Conservation (phyloP, 2,329 filamentous ascomycete species). For the Trichophyton verrucosum region DNA sequence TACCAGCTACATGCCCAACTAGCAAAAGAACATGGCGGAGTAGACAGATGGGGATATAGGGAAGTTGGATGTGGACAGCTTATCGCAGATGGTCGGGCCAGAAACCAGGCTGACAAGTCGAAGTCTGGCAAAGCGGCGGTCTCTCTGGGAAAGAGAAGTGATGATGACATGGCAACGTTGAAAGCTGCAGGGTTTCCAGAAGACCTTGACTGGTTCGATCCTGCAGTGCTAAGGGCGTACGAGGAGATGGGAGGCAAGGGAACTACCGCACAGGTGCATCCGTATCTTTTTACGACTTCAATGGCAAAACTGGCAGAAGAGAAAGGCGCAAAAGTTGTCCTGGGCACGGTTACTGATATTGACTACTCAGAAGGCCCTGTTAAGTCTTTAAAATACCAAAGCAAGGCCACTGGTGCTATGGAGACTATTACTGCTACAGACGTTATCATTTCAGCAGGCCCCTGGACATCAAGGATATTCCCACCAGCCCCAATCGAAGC, state of each 20-base stretch:
- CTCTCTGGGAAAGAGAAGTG: slow-evolving; percentile 20
- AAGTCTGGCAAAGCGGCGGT: slow-evolving; percentile 17
- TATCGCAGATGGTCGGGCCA: slow-evolving; percentile 37
- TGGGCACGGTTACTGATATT: slow-evolving; percentile 59
- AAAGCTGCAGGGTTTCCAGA: slow-evolving; percentile 53
- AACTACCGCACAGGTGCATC: slow-evolving; percentile 88
- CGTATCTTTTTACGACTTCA: slow-evolving; percentile 73
- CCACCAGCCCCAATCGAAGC: slow-evolving; percentile 46
- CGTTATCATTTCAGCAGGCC: slow-evolving; percentile 49
- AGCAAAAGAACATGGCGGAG: slow-evolving; percentile 69
- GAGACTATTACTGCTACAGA: slow-evolving; percentile 46
- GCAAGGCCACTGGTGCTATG: slow-evolving; percentile 38
- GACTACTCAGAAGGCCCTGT: slow-evolving; percentile 43
- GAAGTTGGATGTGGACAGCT: slow-evolving; percentile 60
- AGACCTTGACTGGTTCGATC: slow-evolving; percentile 75
- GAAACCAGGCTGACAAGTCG: slow-evolving; percentile 19
- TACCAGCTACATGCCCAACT: slow-evolving; percentile 74
- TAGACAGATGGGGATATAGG: slow-evolving; percentile 74
- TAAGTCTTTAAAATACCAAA: slow-evolving; percentile 50
- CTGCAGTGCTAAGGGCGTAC: slow-evolving; percentile 55
- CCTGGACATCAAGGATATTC: slow-evolving; percentile 46
- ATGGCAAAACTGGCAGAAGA: slow-evolving; percentile 67
- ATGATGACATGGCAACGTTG: slow-evolving; percentile 39
- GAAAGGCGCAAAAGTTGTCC: slow-evolving; percentile 53
- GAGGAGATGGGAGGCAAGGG: slow-evolving; percentile 69